Conservation (phyloP, 495 filamentous ascomycete species). For the Neurospora intermedia region DNA sequence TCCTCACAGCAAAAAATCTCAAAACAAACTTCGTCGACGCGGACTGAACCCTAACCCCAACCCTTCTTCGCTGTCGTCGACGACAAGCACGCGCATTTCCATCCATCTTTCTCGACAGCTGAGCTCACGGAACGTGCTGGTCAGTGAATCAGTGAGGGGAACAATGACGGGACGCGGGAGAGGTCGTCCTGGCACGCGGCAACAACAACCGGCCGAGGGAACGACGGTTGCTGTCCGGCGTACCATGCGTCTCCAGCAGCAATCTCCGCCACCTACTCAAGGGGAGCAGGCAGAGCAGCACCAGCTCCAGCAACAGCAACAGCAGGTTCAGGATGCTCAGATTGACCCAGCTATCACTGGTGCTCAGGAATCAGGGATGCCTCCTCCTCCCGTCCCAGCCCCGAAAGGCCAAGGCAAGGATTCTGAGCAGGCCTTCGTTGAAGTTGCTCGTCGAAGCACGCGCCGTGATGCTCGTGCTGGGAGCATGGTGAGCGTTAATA, state of each 20-base stretch:
- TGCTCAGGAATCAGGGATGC: slow-evolving; percentile 10
- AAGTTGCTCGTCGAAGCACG: slow-evolving; percentile 9
- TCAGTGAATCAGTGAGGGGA: neutral
- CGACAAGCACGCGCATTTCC: neutral
- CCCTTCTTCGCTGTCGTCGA: slow-evolving; percentile 13
- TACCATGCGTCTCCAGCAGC: neutral
- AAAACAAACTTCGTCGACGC: slow-evolving; percentile 13
- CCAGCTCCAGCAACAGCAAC: neutral
- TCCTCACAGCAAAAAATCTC: slow-evolving; percentile 6
- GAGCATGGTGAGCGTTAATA: slow-evolving; percentile 14
- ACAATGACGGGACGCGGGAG: slow-evolving; percentile 16
- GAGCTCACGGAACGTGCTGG: neutral
- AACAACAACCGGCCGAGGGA: slow-evolving; percentile 1
- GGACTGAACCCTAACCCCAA: slow-evolving; percentile 25
- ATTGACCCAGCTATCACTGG: slow-evolving; percentile 19
- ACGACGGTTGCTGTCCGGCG: neutral
- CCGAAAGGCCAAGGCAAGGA: slow-evolving; percentile 7
- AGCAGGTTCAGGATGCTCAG: slow-evolving; percentile 1
- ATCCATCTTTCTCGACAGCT: neutral
- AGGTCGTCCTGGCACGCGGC: slow-evolving; percentile 12
- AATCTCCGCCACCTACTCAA: slow-evolving; percentile 14
- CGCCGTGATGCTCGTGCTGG: slow-evolving; percentile 3
- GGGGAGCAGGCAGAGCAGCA: slow-evolving; percentile 13
- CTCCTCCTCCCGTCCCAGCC: slow-evolving; percentile 13
- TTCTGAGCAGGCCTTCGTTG: neutral